Conservation (phyloP, 345 rosid species). For the Pelargonium nanum region DNA sequence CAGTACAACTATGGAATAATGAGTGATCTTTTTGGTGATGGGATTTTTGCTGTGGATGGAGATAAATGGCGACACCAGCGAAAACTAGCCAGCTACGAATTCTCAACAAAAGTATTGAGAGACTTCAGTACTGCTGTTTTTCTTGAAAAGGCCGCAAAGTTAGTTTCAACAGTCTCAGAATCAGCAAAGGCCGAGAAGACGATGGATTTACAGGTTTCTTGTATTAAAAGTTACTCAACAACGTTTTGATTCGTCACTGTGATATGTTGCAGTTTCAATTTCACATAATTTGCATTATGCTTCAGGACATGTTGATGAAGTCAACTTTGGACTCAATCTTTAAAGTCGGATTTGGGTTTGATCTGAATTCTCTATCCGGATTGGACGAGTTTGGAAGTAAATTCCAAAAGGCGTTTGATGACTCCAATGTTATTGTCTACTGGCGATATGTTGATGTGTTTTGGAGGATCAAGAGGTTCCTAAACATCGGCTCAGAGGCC, state of each 20-base stretch:
- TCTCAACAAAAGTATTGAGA: constrained; percentile 31
- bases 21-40: constrained; percentile 37
- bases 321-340: constrained; percentile 31
- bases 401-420: constrained; percentile 33
- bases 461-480: constrained; percentile 27
- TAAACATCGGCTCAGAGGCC: constrained; percentile 31
- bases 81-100: constrained; percentile 34
- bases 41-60: constrained; percentile 34
- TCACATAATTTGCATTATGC: too few species aligned
- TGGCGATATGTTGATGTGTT: constrained; percentile 26
- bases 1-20: constrained; percentile 20
- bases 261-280: too few species aligned
- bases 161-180: constrained; percentile 16
- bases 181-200: constrained; percentile 16
- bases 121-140: constrained; percentile 27
- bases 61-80: constrained; percentile 33
- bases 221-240: too few species aligned
- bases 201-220: constrained; percentile 29
- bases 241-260: too few species aligned
- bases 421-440: constrained; percentile 19
- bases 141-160: constrained; percentile 20
- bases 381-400: constrained; percentile 16
- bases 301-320: constrained; percentile 35
- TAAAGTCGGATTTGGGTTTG: constrained; percentile 34
- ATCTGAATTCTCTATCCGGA: constrained; percentile 25